Base-by-base conservation (phyloP, 2,329 filamentous ascomycete genomes). In the Colletotrichum lini region DNA sequence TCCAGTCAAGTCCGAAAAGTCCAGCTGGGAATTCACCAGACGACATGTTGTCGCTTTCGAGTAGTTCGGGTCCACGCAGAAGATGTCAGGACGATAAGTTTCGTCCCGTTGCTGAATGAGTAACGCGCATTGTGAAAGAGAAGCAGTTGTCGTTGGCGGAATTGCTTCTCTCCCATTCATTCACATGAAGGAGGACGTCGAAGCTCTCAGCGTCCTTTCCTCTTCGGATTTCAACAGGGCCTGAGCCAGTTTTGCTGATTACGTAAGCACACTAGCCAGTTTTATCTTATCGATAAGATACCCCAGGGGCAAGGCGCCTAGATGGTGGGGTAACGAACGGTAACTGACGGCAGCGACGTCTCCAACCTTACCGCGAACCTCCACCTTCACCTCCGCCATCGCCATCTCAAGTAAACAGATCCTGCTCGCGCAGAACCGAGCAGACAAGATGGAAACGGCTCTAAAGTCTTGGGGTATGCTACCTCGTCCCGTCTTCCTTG, bases 391-490 rank as follows among this genome's bases (percentile, higher is more conserved):
- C 45, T 60, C 16, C 30, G 44, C 57, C n/a, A 49, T 35, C 64
- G 52, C 21, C 64, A 58, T 44, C 68, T 67, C 40, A 38, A 26
- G 49, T 52, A 63, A 63, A 58, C 45, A 52, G 1, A 68, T 54
- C 38, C 58, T 68, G 68, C 57, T 58, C 57, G 47, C 50, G 52
- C 49, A 42, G 21, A 35, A 26, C 52, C 26, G 68, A 68, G 68
- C 57, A 68, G 70, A 18, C 68, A 73, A 70, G 56, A 79, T 79
- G 77, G 76, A 79, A 50, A 65, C 75, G 66, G 77, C 77, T 60
- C 74, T 75, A 40, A 77, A 75, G 68, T 74, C 73, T 35, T 79
- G 77, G 77, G 78, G 78, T 79, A 74, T 60, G 72, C 58, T 15
- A 2, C 21, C 4, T 18, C 12, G 21, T 5, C 9, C 18, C 18